phyloP scores from a whole-genome alignment of 2,329 filamentous ascomycete genomes.

The Hymenoscyphus albidus region DNA sequence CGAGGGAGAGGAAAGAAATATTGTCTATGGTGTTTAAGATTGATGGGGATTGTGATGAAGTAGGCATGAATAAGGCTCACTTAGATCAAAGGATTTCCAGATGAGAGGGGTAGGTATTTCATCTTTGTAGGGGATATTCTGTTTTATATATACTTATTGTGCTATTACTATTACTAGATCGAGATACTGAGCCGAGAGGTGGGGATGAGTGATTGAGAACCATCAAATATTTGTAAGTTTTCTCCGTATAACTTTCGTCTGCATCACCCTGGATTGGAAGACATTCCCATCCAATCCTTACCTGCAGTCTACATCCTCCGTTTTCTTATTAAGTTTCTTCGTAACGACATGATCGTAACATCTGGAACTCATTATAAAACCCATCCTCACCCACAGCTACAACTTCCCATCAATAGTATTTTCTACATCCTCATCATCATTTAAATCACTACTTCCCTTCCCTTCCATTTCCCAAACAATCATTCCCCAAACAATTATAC shows the following conservation, averaged over 20 bases:
- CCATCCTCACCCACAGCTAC: neutral
- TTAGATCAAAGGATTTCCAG: too few species aligned
- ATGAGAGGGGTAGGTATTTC: too few species aligned
- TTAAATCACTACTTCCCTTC: too few species aligned
- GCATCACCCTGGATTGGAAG: neutral
- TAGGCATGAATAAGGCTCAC: too few species aligned
- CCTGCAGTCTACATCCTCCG: neutral
- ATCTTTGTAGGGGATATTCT: too few species aligned
- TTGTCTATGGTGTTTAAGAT: too few species aligned
- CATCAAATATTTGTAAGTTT: neutral
- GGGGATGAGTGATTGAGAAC: neutral
- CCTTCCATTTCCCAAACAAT: too few species aligned
- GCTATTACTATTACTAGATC: neutral
- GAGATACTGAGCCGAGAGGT: neutral
- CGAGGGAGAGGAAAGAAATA: too few species aligned
- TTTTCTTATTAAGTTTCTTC: neutral
- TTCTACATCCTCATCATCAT: too few species aligned
- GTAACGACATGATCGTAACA: neutral
- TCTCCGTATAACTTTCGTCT: neutral
- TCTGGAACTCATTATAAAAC: neutral
- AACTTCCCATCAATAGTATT: neutral
- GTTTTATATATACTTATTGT: neutral
- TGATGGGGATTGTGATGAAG: too few species aligned
- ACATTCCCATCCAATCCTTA: neutral
- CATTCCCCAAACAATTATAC: too few species aligned